Conservation (phyloP, 163 green algal species). For the Picocystis sp. region DNA sequence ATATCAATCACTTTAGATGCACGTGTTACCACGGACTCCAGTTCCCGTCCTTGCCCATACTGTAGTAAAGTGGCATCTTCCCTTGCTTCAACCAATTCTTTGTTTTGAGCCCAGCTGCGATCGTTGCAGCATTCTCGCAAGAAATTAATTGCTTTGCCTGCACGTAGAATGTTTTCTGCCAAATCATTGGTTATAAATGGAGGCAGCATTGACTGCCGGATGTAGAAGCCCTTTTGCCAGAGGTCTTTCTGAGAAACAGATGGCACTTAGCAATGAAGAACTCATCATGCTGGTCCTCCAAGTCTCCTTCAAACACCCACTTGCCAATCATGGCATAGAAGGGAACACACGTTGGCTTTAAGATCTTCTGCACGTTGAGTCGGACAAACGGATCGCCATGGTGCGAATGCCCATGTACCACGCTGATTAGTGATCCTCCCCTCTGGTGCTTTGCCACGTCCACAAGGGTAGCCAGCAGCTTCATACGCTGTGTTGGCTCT, state of each 20-base stretch:
- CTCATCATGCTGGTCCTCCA: slow-evolving; percentile 48
- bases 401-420: slow-evolving; percentile 33
- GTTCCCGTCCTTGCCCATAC: slow-evolving; percentile 19
- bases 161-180: slow-evolving; percentile 45
- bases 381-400: slow-evolving; percentile 44
- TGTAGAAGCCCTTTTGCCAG: slow-evolving; percentile 30
- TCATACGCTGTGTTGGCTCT: slow-evolving; percentile 47
- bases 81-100: too few species aligned
- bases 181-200: slow-evolving; percentile 19
- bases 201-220: slow-evolving; percentile 44
- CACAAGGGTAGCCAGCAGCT: slow-evolving; percentile 40
- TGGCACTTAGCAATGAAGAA: slow-evolving; percentile 52
- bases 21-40: slow-evolving; percentile 34
- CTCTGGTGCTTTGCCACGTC: slow-evolving; percentile 18
- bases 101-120: slow-evolving; percentile 15
- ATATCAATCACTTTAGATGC: slow-evolving; percentile 34
- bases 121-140: slow-evolving; percentile 31
- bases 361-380: slow-evolving; percentile 26
- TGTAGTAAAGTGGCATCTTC: slow-evolving; percentile 1
- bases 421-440: slow-evolving; percentile 39
- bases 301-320: slow-evolving; percentile 67
- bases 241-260: slow-evolving; percentile 21
- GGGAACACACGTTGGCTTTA: slow-evolving; percentile 32
- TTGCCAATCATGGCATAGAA: slow-evolving; percentile 18
- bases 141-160: slow-evolving; percentile 80